Base-by-base conservation (phyloP, 202 grass and related monocot genomes). In the Dendrocalamus latiflorus region DNA sequence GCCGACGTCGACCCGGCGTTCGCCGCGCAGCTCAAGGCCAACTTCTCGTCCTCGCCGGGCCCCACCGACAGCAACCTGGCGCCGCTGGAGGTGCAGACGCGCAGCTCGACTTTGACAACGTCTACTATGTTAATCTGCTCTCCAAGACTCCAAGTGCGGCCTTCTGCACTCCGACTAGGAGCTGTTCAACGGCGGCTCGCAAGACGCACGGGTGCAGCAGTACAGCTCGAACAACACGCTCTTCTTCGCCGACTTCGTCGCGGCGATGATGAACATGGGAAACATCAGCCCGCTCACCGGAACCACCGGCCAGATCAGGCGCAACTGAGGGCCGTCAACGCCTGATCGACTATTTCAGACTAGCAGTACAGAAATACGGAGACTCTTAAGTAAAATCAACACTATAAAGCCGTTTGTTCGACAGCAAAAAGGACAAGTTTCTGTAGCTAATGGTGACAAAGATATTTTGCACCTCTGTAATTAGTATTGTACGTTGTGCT, bases 91-190 rank as follows among this genome's bases (percentile, higher is more conserved):
- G 36, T 28, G 20, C 17, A n/a, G 77, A 88, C 81, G 12, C 70
- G 43, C n/a, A n/a, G 72, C 57, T 39, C 68, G 13, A 0, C 42
- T 93, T 90, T 84, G 88, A 78, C 73, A 93, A 81, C 78, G 39
- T 17, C 38, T 90, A 88, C 89, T 91, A 65, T 53, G 13, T 37
- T 34, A 77, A 90, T 71, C 80, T 94, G 9, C 7, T 85, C n/a
- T 38, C 6, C 24, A 39, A 13, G 71, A n/a, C n/a, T n/a, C n/a
- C n/a, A n/a, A n/a, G n/a, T 54, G 39, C 36, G 89, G 87, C 36
- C 80, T 92, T 13, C 86, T 94, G 58, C 87, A 86, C 85, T 94
- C 92, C 8, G 89, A 91, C 69, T 87, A 91, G 92, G 92, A 78
- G 77, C 85, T 94, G 33, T 91, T 90, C 78, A 90, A 85, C 10